Percentiles rank a stretch among this genome's conserved stretches.
Evolutionary conservation across 208 protist genomes (phyloP).

Genomic region (Trypanosoma cruzi): DNA sequence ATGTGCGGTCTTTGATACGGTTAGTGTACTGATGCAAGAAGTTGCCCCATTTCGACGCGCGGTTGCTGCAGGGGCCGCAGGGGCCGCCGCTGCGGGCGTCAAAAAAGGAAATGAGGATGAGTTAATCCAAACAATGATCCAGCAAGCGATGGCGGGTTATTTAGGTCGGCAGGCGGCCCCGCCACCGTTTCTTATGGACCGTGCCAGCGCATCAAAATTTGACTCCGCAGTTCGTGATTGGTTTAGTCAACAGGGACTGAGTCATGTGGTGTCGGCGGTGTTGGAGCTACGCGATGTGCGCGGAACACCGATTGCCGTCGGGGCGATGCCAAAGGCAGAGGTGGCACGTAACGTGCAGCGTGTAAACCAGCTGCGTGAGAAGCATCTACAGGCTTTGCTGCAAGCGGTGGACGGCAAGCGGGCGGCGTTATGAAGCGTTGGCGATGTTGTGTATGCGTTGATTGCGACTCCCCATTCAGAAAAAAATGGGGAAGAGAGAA

Average conservation of each 20-base stretch:
- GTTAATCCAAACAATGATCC: constrained; percentile 66
- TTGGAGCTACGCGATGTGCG: constrained; percentile 60
- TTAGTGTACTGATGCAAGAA: constrained; percentile 89
- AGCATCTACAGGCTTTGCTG: constrained; percentile 45
- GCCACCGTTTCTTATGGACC: constrained; percentile 69
- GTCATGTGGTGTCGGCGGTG: constrained; percentile 69
- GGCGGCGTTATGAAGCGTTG: constrained; percentile 28
- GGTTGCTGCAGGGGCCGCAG: constrained; percentile 27
- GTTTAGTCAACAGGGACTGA: constrained; percentile 80
- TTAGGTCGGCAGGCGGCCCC: constrained; percentile 26
- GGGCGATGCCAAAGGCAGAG: constrained; percentile 31
- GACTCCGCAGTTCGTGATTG: constrained; percentile 81
- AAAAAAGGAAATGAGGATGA: constrained; percentile 31
- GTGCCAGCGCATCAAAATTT: constrained; percentile 87
- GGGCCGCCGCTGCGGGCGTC: constrained; percentile 1
- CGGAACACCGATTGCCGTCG: constrained; percentile 24
- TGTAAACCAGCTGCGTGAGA: constrained; percentile 39
- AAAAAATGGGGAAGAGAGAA: too few species aligned
- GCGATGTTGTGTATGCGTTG: not conserved
- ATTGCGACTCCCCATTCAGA: too few species aligned
- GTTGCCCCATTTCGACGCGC: constrained; percentile 72
- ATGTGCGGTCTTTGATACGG: constrained; percentile 68
- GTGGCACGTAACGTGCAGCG: constrained; percentile 36
- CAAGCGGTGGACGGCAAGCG: constrained; percentile 61
- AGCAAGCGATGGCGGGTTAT: constrained; percentile 62